A percentile compares a stretch with the other conserved stretches of the same genome.
Conservation (phyloP, 2,329 filamentous ascomycete genomes). For the Verticillium albo-atrum region DNA sequence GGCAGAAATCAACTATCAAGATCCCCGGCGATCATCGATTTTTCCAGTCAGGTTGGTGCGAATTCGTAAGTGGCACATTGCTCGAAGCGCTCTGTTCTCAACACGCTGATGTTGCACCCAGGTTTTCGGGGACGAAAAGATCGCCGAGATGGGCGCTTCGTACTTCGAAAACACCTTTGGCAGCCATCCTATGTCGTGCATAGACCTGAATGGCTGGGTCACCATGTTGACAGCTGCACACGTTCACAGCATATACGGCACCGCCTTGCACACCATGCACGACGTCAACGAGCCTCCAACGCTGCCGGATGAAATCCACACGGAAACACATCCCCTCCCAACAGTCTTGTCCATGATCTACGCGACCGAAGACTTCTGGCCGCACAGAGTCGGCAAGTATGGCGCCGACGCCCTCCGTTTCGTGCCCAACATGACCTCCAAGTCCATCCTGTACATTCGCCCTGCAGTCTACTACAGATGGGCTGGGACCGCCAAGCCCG, state of each 20-base stretch:
- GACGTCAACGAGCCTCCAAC: background rate
- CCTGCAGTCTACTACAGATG: background rate
- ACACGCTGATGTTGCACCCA: too few species aligned
- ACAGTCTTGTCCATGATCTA: background rate
- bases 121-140: background rate
- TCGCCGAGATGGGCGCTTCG: background rate
- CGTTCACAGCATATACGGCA: background rate
- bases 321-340: background rate
- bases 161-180: background rate
- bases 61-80: background rate
- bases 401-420: background rate
- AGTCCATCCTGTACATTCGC: background rate
- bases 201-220: background rate
- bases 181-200: too few species aligned
- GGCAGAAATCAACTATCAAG: background rate
- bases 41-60: background rate
- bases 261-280: background rate
- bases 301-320: background rate
- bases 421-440: background rate
- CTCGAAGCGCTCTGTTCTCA: too few species aligned
- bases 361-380: conserved; percentile 2
- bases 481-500: background rate
- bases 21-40: background rate
- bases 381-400: background rate
- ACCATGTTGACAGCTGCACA: background rate